Percentiles rank a stretch among this genome's conserved stretches.
These are phyloP conservation scores for Arachis monticola DNA, from an alignment of 331 rosid genomes.

Conservation along the genomic window DNA sequence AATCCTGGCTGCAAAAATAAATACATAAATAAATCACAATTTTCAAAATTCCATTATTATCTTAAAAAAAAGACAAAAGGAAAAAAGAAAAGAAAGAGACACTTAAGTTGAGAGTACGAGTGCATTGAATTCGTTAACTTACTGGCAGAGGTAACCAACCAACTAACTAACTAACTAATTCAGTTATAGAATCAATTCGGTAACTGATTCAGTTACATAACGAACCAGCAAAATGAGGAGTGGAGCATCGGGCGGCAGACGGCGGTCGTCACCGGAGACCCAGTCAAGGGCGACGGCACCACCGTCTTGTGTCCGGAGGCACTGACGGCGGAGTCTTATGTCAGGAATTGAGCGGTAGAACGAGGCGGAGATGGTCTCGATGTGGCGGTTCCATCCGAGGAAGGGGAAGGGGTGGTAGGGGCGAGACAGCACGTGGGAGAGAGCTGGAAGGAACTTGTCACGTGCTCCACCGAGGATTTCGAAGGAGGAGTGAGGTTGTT, in stretches of 20 bases:
- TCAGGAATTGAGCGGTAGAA: constrained; percentile 64
- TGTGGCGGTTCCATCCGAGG: constrained; percentile 65
- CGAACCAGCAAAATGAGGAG: constrained; percentile 84
- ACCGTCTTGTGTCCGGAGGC: constrained; percentile 65
- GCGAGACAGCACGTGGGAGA: constrained; percentile 42
- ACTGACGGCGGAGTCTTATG: constrained; percentile 70
- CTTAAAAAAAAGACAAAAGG: neutral
- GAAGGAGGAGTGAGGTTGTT: constrained; percentile 53
- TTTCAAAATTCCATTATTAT: neutral
- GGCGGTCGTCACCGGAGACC: constrained; percentile 67
- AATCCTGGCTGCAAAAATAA: constrained; percentile 77
- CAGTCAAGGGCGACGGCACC: constrained; percentile 89
- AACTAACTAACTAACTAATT: neutral
- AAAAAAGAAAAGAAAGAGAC: neutral
- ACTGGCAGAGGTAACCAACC: neutral
- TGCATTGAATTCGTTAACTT: neutral
- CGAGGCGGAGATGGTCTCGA: constrained; percentile 86
- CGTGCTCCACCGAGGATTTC: constrained; percentile 73
- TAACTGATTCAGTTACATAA: neutral
- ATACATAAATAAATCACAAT: neutral
- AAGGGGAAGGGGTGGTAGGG: constrained; percentile 66
- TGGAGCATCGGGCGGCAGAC: constrained; percentile 60
- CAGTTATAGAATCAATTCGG: neutral
- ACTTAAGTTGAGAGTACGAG: neutral
- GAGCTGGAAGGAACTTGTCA: constrained; percentile 55